Evolutionary conservation across 495 filamentous ascomycete genomes (phyloP).

Genomic region (Paragyromitra xinjiangensis): DNA sequence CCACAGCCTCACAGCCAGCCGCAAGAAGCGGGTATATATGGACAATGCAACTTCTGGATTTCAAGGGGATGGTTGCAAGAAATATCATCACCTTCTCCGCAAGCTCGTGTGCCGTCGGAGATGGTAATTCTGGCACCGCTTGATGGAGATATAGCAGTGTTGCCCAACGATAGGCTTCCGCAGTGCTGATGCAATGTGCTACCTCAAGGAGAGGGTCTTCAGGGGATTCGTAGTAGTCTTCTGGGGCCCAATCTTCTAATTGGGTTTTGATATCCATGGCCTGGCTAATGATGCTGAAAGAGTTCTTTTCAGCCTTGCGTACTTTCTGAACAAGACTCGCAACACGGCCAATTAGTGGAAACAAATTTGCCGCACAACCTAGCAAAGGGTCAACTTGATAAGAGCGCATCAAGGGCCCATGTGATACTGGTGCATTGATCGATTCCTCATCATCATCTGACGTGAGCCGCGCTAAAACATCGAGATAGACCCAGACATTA

Average conservation of each 20-base stretch:
- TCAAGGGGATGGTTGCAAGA: slow-evolving; percentile 71
- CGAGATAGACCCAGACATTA: slow-evolving; percentile 84
- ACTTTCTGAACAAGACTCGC: slow-evolving; percentile 74
- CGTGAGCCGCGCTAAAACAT: slow-evolving; percentile 79
- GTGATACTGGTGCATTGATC: slow-evolving; percentile 52
- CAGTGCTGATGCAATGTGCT: slow-evolving; percentile 74
- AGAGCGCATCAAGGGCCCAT: slow-evolving; percentile 59
- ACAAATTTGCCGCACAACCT: slow-evolving; percentile 76
- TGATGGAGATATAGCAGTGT: slow-evolving; percentile 80
- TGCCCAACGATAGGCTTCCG: slow-evolving; percentile 79
- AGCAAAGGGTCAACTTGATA: slow-evolving; percentile 77
- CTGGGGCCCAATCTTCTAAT: slow-evolving; percentile 73
- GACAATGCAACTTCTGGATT: slow-evolving; percentile 73
- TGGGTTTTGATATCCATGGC: slow-evolving; percentile 71
- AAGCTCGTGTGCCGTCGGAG: slow-evolving; percentile 65
- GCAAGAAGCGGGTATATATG: slow-evolving; percentile 80
- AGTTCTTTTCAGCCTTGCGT: slow-evolving; percentile 67
- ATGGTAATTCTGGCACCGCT: slow-evolving; percentile 79
- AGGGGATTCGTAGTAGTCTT: slow-evolving; percentile 65
- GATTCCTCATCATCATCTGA: slow-evolving; percentile 67
- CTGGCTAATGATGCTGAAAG: slow-evolving; percentile 69
- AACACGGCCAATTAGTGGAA: slow-evolving; percentile 76
- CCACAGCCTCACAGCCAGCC: slow-evolving; percentile 73
- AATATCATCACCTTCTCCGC: slow-evolving; percentile 70
- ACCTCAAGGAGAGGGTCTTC: slow-evolving; percentile 74